Evolutionary conservation across 805 yeast genomes (phyloP), one percentile per base, ranked within the genome.

Genomic region (Cyberlindnera suaveolens): DNA sequence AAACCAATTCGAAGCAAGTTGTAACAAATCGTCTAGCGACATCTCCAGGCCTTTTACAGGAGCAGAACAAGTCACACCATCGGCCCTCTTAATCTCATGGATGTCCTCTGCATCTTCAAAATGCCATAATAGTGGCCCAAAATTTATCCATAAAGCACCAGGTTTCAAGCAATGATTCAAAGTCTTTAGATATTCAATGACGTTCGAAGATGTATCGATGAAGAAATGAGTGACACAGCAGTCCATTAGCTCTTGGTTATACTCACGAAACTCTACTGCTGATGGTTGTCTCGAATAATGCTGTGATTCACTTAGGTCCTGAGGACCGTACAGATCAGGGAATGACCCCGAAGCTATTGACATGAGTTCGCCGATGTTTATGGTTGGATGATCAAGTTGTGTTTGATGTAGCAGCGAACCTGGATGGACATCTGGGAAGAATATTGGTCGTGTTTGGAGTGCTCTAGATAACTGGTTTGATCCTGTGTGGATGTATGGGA

Each of bases 321-420:
- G 44, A 3, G 82, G 79, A 0, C 86, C 85, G 56, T 80, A 82
- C 15, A 82, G 62, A 47, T 82, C 89, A 4, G 72, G 70, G 56
- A 85, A 85, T 0, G 85, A 79, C 0, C 93, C 93, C 0, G 88
- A 79, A 1, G 79, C 72, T 74, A 84, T 82, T 0, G 85, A 75
- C 84, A 85, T 77, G 37, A 77, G 58, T 6, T 77, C 78, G 13
- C 57, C 66, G 31, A 70, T 70, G 0, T 71, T 70, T 2, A 76
- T 66, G 0, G 50, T 42, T 0, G 77, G 77, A 39, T 68, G 53
- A 11, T 60, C 48, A 1, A 41, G 41, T 26, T 64, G 62, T 9
- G 71, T 41, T 7, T 52, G 47, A 16, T 53, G 50, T 4, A 70
- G 58, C 14, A 70, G 64, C 16, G 64, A 64, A 4, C 63, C 51